Percentiles rank a stretch among this genome's conserved stretches.
These are phyloP conservation scores for Orbilia quercus DNA, from an alignment of 2,329 filamentous ascomycete species.

Conservation along the genomic window DNA sequence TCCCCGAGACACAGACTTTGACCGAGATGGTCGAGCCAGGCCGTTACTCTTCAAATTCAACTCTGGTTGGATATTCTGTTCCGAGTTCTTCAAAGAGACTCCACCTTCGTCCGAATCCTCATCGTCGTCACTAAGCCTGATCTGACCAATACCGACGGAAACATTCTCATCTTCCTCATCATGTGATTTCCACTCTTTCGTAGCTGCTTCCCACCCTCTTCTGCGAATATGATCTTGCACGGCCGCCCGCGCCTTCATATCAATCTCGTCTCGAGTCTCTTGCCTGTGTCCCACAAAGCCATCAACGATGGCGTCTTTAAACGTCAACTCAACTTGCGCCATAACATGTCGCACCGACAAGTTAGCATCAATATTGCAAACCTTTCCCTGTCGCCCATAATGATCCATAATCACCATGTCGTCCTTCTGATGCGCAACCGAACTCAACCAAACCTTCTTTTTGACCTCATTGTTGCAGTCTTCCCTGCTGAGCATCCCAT, in stretches of 20 bases:
- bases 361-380: conserved; percentile 36
- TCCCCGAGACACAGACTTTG: neutral
- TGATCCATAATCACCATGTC: conserved; percentile 16
- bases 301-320: conserved; percentile 28
- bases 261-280: conserved; percentile 21
- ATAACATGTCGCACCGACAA: neutral
- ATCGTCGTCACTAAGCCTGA: neutral
- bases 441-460: neutral
- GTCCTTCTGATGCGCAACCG: conserved; percentile 20
- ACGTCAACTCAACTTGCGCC: conserved; percentile 31
- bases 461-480: neutral
- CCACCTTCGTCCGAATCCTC: conserved; percentile 13
- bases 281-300: conserved; percentile 30
- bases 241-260: conserved; percentile 30
- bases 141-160: neutral
- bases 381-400: conserved; percentile 30
- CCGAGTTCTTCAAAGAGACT: neutral
- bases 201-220: conserved; percentile 7
- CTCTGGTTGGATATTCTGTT: neutral
- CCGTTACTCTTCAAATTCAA: neutral
- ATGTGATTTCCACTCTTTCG: conserved; percentile 6
- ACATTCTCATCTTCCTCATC: neutral
- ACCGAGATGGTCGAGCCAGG: neutral
- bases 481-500: neutral
- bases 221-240: no score